Base-by-base conservation (phyloP, 2,329 filamentous ascomycete genomes). In the Fusarium subglutinans region DNA sequence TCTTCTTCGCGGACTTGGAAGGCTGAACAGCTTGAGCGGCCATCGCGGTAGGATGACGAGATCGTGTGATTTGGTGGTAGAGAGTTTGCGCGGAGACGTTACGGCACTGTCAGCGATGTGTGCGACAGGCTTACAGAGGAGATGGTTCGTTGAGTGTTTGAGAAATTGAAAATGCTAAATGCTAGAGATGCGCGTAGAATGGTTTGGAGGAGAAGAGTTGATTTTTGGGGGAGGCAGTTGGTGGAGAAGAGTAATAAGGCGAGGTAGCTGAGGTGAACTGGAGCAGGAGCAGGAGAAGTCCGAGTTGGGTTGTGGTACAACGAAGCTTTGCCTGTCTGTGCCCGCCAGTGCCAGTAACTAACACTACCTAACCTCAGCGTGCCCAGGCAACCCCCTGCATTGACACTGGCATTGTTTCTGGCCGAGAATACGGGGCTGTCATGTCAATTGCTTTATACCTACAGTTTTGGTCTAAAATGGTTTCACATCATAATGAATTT, bases 1-100 rank as follows among this genome's bases (percentile, higher is more conserved):
- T 90, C 88, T 93, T 93, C 87, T 92, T 93, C 73, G 90, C 87
- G 70, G 89, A 87, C 85, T 93, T 93, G 77, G 91, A 87, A 76
- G 93, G 82, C 79, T 88, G 87, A 74, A 87, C 84, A 77, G 89
- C 86, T 75, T 92, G 71, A 87, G 90, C 86, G 82, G 94, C 88
- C 93, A 95, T 85, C 57, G 59, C 47, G 65, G 48, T 69, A 47
- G 63, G 66, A 50, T 51, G 63, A 40, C 30, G 51, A 44, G 44
- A 56, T 62, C 59, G 69, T 60, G 44, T 63, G 69, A 59, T 50
- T 66, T 62, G 67, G 67, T 66, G 62, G 60, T 28, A 57, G 75
- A 66, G 64, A 67, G 61, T 72, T 76, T 77, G 76, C 75, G 76
- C 75, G 63, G 50, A 77, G 75, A 63, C 38, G 61, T 61, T 44